phyloP scores from a whole-genome alignment of 257 asterid genomes.

The Solanum tacnaense region DNA sequence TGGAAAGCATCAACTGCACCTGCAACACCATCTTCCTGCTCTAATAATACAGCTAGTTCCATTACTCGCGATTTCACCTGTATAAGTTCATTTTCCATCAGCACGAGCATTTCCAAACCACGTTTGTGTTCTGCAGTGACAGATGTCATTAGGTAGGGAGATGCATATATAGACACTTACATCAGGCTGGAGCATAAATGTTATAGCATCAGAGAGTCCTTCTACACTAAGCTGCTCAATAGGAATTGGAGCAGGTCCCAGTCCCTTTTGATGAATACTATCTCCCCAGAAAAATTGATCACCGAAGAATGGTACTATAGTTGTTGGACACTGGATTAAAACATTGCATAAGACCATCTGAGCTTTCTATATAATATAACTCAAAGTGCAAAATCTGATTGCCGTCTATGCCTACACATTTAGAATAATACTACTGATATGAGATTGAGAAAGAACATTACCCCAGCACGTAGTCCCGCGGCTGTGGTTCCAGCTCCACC shows the following conservation, averaged over 20 bases:
- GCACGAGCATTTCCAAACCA: background rate
- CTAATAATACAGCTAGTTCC: conserved; percentile 53
- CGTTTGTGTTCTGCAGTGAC: background rate
- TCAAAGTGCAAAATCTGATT: background rate
- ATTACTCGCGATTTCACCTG: conserved; percentile 77
- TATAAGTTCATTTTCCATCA: background rate
- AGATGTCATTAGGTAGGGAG: background rate
- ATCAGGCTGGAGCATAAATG: conserved; percentile 92
- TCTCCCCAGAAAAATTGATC: conserved; percentile 99
- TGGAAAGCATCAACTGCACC: conserved; percentile 90
- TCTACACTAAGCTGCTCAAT: conserved; percentile 66
- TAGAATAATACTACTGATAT: background rate
- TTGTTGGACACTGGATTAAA: conserved; percentile 83
- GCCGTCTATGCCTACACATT: background rate
- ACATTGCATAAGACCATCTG: background rate
- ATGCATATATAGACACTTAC: conserved; percentile 14
- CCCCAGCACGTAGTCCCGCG: conserved; percentile 92
- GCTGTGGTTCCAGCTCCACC: conserved; percentile 99
- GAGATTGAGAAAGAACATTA: conserved; percentile 10
- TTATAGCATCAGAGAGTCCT: conserved; percentile 80
- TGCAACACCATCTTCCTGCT: conserved; percentile 86
- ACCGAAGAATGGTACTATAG: conserved; percentile 93
- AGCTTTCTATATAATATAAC: background rate
- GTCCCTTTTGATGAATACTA: conserved; percentile 56
- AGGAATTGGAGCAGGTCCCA: conserved; percentile 88